Conservation (phyloP, 371 early-diverging fungal species). For the Umbelopsis sp. region DNA sequence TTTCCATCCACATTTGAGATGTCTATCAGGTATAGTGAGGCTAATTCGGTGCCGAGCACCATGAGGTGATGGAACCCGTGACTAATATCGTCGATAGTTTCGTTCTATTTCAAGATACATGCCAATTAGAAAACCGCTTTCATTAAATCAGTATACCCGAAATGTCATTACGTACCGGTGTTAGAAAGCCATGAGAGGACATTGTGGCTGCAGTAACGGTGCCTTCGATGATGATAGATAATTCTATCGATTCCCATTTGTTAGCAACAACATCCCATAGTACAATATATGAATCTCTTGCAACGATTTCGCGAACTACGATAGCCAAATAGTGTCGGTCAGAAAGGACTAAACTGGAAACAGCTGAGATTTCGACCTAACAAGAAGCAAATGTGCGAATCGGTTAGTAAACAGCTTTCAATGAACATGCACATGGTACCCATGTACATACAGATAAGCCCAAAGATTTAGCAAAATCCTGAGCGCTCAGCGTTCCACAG, state of each 20-base stretch:
- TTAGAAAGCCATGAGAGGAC: not conserved
- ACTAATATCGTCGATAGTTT: not conserved
- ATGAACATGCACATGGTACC: not conserved
- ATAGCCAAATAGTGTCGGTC: conserved; percentile 11
- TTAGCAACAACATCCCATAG: not conserved
- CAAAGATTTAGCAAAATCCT: not conserved
- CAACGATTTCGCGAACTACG: not conserved
- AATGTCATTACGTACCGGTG: not conserved
- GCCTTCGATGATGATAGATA: not conserved
- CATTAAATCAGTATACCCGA: too few relatives aligned
- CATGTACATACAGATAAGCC: not conserved
- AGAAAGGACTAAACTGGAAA: not conserved
- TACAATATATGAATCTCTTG: conserved; percentile 1
- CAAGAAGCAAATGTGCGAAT: not conserved
- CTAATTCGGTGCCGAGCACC: not conserved
- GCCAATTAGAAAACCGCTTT: too few relatives aligned
- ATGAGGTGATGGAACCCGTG: not conserved
- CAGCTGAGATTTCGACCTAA: not conserved
- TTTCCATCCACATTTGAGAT: not conserved
- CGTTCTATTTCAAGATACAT: not conserved
- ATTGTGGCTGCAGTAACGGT: not conserved
- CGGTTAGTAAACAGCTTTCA: not conserved
- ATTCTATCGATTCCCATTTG: conserved; percentile 1
- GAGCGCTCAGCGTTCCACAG: not conserved
- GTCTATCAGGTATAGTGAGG: not conserved